These are phyloP conservation scores for Nemania sp. DNA, from an alignment of 2,329 filamentous ascomycete genomes.

Conservation along the genomic window DNA sequence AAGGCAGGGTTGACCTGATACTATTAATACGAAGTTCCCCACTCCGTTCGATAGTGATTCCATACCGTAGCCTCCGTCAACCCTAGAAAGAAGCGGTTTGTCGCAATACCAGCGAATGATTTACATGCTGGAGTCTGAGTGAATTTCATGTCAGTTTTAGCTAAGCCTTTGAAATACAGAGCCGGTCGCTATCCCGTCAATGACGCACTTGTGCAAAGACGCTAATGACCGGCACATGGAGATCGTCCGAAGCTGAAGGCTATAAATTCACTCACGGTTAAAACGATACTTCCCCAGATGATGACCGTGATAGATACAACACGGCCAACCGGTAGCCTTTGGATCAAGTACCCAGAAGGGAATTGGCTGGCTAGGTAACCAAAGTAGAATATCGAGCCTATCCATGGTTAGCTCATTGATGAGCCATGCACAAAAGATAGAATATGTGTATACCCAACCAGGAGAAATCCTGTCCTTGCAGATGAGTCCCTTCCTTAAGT, in stretches of 20 bases:
- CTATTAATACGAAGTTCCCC: not conserved
- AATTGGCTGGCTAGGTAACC: constrained; percentile 51
- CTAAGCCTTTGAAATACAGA: not conserved
- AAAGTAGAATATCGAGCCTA: constrained; percentile 55
- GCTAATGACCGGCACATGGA: not conserved
- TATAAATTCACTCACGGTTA: constrained; percentile 36
- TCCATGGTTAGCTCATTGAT: constrained; percentile 9
- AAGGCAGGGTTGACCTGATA: constrained; percentile 52
- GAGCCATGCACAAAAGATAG: constrained; percentile 49
- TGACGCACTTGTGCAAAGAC: not conserved
- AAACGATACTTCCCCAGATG: constrained; percentile 53
- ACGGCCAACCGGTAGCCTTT: constrained; percentile 52
- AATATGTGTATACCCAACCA: constrained; percentile 46
- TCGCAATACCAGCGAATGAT: constrained; percentile 58
- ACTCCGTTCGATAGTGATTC: not conserved
- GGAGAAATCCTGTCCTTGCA: constrained; percentile 54
- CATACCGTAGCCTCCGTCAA: constrained; percentile 56
- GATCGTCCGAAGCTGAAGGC: not conserved
- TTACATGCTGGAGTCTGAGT: constrained; percentile 51
- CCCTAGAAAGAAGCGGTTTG: constrained; percentile 59
- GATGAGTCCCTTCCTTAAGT: constrained; percentile 49
- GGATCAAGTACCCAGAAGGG: constrained; percentile 50
- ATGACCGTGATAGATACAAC: constrained; percentile 50
- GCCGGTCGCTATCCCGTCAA: not conserved
- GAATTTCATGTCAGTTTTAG: constrained; percentile 5